These are phyloP conservation scores for Paecilomyces fulvus DNA, from an alignment of 2,329 filamentous ascomycete species.

Conservation along the genomic window DNA sequence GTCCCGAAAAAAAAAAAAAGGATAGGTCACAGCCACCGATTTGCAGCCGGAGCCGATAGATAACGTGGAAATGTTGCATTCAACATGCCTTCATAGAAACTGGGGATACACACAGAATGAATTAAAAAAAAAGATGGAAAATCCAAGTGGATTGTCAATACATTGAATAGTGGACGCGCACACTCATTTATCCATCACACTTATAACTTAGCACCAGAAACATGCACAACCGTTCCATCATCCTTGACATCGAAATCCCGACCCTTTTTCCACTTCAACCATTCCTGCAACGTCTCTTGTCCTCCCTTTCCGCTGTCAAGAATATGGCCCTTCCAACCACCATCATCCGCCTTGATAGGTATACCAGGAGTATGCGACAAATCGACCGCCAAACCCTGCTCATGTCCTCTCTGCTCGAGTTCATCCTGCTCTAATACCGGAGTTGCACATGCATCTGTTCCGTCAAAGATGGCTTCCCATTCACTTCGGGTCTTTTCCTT, in stretches of 20 bases:
- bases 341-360: conserved; percentile 48
- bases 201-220: conserved; percentile 19
- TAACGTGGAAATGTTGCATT: too few species aligned
- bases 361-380: conserved; percentile 63
- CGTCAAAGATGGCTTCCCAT: conserved; percentile 59
- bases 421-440: conserved; percentile 72
- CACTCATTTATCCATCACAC: too few species aligned
- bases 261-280: conserved; percentile 71
- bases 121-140: too few species aligned
- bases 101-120: too few species aligned
- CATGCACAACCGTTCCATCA: conserved; percentile 53
- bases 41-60: too few species aligned
- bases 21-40: background rate
- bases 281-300: conserved; percentile 57
- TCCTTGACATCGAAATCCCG: conserved; percentile 57
- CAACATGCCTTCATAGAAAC: too few species aligned
- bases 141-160: too few species aligned
- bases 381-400: conserved; percentile 37
- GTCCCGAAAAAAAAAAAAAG: background rate
- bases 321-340: conserved; percentile 56
- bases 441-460: conserved; percentile 86
- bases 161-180: too few species aligned
- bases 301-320: conserved; percentile 64
- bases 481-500: conserved; percentile 14
- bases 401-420: conserved; percentile 51